phyloP scores from a whole-genome alignment of 2,329 filamentous ascomycete genomes.

The Helicocarpus griseus region DNA sequence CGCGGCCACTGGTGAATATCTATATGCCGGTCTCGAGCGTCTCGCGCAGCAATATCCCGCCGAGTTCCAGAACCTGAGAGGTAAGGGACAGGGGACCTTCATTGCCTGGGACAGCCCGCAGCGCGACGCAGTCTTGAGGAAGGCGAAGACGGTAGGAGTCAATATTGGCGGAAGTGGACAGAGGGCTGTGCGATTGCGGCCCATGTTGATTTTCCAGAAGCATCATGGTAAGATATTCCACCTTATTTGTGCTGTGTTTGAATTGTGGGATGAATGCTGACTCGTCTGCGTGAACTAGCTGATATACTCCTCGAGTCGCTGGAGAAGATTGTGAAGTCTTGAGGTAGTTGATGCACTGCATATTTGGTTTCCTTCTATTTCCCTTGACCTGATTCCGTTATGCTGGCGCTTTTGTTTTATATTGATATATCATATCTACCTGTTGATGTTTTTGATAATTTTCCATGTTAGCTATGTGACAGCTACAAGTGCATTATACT shows the following conservation, averaged over 20 bases:
- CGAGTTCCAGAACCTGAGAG: slow-evolving; percentile 73
- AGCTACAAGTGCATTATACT: too few species aligned
- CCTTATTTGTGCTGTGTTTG: not conserved
- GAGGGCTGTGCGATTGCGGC: slow-evolving; percentile 66
- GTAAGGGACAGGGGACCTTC: slow-evolving; percentile 82
- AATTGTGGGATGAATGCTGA: not conserved
- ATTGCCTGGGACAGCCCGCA: slow-evolving; percentile 81
- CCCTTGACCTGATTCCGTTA: too few species aligned
- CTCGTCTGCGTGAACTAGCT: slow-evolving; percentile 25
- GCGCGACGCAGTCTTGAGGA: slow-evolving; percentile 67
- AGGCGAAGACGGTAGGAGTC: slow-evolving; percentile 69
- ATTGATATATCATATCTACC: too few species aligned
- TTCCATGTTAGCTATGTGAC: too few species aligned
- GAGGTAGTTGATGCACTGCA: slow-evolving; percentile 8
- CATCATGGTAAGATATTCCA: slow-evolving; percentile 52
- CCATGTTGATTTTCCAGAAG: slow-evolving; percentile 89
- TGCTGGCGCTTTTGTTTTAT: not conserved
- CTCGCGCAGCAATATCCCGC: slow-evolving; percentile 63
- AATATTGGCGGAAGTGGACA: slow-evolving; percentile 80
- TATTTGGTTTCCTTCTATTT: not conserved
- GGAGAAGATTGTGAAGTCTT: slow-evolving; percentile 59
- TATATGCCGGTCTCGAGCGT: slow-evolving; percentile 59
- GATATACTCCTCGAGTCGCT: slow-evolving; percentile 71
- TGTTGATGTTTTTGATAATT: too few species aligned
- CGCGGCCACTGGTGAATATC: slow-evolving; percentile 65